Evolutionary conservation across 768 basidiomycete genomes (phyloP), one percentile per base, ranked within the genome.

Genomic region (Tephrocybe rancida): DNA sequence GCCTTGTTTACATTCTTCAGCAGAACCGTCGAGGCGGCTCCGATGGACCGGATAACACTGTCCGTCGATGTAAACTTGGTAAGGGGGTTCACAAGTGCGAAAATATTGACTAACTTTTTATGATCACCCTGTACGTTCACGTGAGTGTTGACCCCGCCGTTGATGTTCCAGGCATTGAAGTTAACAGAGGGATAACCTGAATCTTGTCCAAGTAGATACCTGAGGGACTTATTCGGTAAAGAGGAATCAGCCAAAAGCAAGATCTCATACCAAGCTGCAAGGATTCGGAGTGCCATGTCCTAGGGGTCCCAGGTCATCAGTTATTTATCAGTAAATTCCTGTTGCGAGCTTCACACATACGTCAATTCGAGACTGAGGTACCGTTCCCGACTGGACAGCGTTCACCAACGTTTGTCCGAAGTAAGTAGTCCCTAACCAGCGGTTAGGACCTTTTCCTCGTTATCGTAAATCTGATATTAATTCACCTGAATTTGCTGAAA

Each of bases 51-150:
- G 38, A 88, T 82, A 25, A 87, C 54, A 68, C 70, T 87, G 53
- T 6, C n/a, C n/a, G 29, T 52, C 39, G 26, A 26, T 30, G 30
- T n/a, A n/a, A 32, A 32, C 30, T 7, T 35, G 7, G 19, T 51
- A n/a, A 45, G 8, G 13, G 9, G 35, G n/a, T 4, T 22, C 27
- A 10, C 5, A 11, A 24, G 16, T 29, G 27, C 11, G 14, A 37
- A 45, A 55, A 19, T 2, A 32, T 4, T 19, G 41, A 37, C 67
- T 43, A 56, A 74, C 76, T 73, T 67, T 56, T 72, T 75, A 53
- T 90, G 87, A 59, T 84, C 73, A 5, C 67, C 81, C 61, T 81
- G 77, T 1, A 88, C 87, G 62, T 84, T 77, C 26, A 83, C 73
- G 56, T 83, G 74, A 14, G 68, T 69, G 62, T 74, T 75, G 43